phyloP scores from a whole-genome alignment of 2,329 filamentous ascomycete species.

The Fusarium tjaetaba region DNA sequence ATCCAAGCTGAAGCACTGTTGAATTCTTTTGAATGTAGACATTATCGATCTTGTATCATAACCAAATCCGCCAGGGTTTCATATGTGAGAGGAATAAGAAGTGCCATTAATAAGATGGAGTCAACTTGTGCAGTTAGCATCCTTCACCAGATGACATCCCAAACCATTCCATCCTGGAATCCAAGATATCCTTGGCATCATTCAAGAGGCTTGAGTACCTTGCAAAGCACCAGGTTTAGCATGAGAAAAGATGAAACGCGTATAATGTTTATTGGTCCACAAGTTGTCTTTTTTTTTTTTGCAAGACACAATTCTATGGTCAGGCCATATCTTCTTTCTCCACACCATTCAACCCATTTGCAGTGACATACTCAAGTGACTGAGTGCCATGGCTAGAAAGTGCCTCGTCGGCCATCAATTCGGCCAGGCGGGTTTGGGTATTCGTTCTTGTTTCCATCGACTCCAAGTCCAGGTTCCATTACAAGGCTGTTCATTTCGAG shows the following conservation, averaged over 20 bases:
- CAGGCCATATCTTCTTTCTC: slow-evolving; percentile 16
- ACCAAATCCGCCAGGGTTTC: background rate
- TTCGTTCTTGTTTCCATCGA: slow-evolving; percentile 22
- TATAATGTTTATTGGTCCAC: slow-evolving; percentile 23
- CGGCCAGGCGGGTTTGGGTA: slow-evolving; percentile 31
- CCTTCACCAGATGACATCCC: background rate
- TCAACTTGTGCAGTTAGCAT: background rate
- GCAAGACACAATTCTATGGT: slow-evolving; percentile 18
- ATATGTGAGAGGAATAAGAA: background rate
- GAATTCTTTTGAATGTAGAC: too few relatives aligned
- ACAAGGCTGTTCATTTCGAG: slow-evolving; percentile 40
- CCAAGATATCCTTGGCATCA: background rate
- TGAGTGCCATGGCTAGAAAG: slow-evolving; percentile 22
- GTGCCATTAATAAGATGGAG: background rate
- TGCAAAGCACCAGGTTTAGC: background rate
- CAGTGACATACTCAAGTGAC: slow-evolving; percentile 6
- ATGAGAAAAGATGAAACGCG: background rate
- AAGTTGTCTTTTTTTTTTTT: slow-evolving; percentile 9
- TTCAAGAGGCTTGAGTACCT: background rate
- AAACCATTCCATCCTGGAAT: background rate
- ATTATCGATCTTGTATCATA: background rate
- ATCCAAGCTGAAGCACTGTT: background rate
- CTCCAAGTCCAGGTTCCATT: slow-evolving; percentile 3
- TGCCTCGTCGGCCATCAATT: slow-evolving; percentile 24
- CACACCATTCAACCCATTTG: slow-evolving; percentile 8